Evolutionary conservation across 2,329 filamentous ascomycete species (phyloP), one percentile per base, ranked within the genome.

Genomic region (Phaeomoniella chlamydospora): DNA sequence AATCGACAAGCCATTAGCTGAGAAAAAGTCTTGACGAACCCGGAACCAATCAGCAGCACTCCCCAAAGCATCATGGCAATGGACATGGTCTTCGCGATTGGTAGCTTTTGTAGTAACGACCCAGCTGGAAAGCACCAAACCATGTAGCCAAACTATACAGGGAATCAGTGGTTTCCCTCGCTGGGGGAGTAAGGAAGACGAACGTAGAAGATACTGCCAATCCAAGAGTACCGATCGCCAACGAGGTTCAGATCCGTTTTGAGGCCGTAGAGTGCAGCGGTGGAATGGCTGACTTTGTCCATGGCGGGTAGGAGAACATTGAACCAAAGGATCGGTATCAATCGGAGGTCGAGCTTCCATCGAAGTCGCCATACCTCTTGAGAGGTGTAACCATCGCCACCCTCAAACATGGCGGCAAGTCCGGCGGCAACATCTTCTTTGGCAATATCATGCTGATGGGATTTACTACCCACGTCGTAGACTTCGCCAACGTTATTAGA

Each of bases 1-100:
- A 70, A 58, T 4, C 70, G 58, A 2, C 65, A 60, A 5, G 61
- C 56, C 3, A 68, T 58, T 9, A 73, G 52, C 1, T 63, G 61
- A 2, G 57, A 59, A 43, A 65, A 72, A 41, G 62, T 67, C 43
- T 64, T 61, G 33, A 62, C 64, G 3, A 38, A 37, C 11, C 39
- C 49, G 33, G 57, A 53, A 10, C 50, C 50, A 34, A 51, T 46
- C 13, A 57, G 43, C 11, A 59, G 39, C 0, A 51, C 43, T 16
- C 53, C 52, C 64, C 64, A 67, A 30, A 55, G 18, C 3, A 51
- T 37, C 31, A 48, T 43, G 3, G 43, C 44, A 22, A 33, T 38
- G 14, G 39, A 46, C 31, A 59, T 43, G 15, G 51, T 45, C 33
- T 54, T 58, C 14, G 54, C 56, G 11, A 59, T 45, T 5, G 56